phyloP scores from a whole-genome alignment of 1,284 basidiomycete genomes.

The Sanghuangporus baumii region DNA sequence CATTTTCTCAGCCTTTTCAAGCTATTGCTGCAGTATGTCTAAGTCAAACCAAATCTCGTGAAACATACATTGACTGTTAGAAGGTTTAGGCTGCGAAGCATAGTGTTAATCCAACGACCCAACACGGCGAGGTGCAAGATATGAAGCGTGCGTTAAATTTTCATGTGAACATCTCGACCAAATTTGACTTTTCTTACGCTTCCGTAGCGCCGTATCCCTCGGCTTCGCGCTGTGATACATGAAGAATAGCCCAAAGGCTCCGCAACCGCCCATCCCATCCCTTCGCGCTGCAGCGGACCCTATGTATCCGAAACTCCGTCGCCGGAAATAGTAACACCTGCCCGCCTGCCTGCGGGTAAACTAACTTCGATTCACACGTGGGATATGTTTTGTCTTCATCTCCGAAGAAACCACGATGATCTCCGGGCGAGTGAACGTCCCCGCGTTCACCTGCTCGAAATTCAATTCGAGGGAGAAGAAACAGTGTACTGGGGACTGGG shows the following conservation, averaged over 20 bases:
- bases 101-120: neutral
- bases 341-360: neutral
- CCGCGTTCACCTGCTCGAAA: neutral
- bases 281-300: neutral
- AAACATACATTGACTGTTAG: no score
- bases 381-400: neutral
- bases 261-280: neutral
- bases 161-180: neutral
- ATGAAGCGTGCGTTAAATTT: neutral
- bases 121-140: neutral
- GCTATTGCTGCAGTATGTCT: no score
- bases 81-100: no score
- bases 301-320: neutral
- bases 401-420: constrained; percentile 1
- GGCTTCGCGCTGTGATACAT: neutral
- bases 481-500: neutral
- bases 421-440: neutral
- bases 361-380: neutral
- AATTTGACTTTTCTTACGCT: neutral
- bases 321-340: neutral
- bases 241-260: neutral
- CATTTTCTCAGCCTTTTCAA: no score
- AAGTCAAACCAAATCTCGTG: no score
- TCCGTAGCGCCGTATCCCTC: neutral
- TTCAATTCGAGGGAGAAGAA: neutral